Base-by-base conservation (phyloP, 1,139 yeast genomes). In the Lodderomyces beijingensis region DNA sequence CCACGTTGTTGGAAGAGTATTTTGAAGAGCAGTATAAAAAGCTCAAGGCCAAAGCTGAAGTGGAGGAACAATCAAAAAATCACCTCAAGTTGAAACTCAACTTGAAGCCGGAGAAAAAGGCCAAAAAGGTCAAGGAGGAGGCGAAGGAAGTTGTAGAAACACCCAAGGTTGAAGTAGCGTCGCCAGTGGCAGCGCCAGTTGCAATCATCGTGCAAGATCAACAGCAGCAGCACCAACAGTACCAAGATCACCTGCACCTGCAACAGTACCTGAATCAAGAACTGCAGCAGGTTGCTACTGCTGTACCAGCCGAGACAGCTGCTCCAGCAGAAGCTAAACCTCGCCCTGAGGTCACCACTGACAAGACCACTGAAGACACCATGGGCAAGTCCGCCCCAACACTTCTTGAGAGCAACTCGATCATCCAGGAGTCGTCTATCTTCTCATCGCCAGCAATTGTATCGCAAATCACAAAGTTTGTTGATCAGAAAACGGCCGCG, bases 1-100 rank as follows among this genome's bases (percentile, higher is more conserved):
- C 85, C 1, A 55, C 51, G 19, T 66, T 65, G 31, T 57, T 79
- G 35, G 55, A 56, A 31, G 53, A 52, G 10, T 47, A 50, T n/a
- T 66, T 67, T 35, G 52, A 53, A 13, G 57, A 52, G 33, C 57
- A 57, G 39, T 64, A 46, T 38, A 39, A 46, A 3, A 55, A 47
- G 13, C 47, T 67, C 29, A 53, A 49, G 28, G 30, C 41, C 1
- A 50, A 49, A 29, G 45, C 49, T 3, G 41, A 46, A 35, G 54
- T 57, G 30, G 38, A 42, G 15, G 45, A 41, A 8, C 4, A 43
- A 39, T 17, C 24, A 22, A 11, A 16, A 7, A 27, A 32, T 13
- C 23, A 18, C 13, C 27, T 32, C 16, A 57, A 56, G 36, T 46
- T 57, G 20, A 57, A 55, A 30, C 41, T 56, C 14, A 53, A 43